A percentile compares a stretch with the other conserved stretches of the same genome.
Conservation (phyloP, 768 basidiomycete species). For the Xanthoconium purpureum region DNA sequence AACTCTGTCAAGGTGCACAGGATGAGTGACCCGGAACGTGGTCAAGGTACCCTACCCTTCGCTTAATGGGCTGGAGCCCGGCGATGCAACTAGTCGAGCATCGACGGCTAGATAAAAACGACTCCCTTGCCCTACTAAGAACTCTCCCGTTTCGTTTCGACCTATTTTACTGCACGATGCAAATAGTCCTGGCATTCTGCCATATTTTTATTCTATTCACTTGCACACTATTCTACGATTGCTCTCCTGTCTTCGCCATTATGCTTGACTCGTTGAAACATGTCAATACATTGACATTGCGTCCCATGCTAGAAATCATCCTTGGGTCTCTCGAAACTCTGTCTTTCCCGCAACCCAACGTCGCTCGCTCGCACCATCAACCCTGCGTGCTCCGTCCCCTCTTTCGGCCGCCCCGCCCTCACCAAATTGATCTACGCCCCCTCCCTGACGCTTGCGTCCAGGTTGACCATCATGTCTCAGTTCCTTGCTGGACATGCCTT, state of each 20-base stretch:
- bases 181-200: neutral
- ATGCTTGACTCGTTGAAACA: no score
- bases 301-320: neutral
- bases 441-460: conserved; percentile 27
- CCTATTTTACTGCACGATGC: conserved; percentile 1
- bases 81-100: no score
- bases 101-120: no score
- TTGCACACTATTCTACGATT: conserved; percentile 2
- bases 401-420: neutral
- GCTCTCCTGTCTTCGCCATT: neutral
- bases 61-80: no score
- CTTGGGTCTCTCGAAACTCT: conserved; percentile 1
- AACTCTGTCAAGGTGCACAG: conserved; percentile 68
- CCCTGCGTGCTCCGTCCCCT: neutral
- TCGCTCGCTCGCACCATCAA: conserved; percentile 8
- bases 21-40: conserved; percentile 79
- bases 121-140: no score
- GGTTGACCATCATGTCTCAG: conserved; percentile 33
- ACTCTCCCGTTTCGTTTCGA: neutral
- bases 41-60: conserved; percentile 47
- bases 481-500: conserved; percentile 36
- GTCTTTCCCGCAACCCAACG: conserved; percentile 5
- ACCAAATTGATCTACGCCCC: conserved; percentile 21
- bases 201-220: conserved; percentile 10
- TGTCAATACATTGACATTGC: no score